These are phyloP conservation scores for Cystofilobasidium ferigula DNA, from an alignment of 768 basidiomycete genomes.

Conservation along the genomic window DNA sequence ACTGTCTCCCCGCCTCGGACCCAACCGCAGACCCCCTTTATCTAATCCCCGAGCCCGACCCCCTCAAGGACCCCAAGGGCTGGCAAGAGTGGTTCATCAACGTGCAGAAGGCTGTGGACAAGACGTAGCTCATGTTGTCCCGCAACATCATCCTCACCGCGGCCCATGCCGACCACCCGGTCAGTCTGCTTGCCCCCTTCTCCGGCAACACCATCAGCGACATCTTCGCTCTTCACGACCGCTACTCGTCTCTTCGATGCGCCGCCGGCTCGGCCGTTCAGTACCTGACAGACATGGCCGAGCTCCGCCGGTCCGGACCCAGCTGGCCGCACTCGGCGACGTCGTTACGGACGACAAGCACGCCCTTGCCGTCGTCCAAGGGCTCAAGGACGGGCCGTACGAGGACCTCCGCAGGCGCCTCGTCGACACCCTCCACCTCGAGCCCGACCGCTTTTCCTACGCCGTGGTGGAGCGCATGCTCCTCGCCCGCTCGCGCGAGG, in stretches of 20 bases:
- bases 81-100: background rate
- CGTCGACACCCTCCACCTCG: no score
- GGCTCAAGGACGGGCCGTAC: slow-evolving; percentile 3
- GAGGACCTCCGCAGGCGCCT: no score
- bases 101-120: background rate
- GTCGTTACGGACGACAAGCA: slow-evolving; percentile 6
- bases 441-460: no score
- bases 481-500: no score
- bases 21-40: background rate
- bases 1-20: no score
- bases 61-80: background rate
- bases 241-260: background rate
- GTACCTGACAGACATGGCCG: background rate
- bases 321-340: slow-evolving; percentile 1
- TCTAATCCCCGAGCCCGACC: background rate
- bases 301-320: background rate
- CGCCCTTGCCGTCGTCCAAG: background rate
- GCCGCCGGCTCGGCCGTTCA: background rate
- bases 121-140: background rate
- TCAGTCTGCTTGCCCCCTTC: background rate
- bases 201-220: background rate
- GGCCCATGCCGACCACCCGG: background rate
- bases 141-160: background rate
- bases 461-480: no score
- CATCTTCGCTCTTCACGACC: background rate